Conservation (phyloP, 2,329 filamentous ascomycete species). For the Aspergillus novofumigatus region DNA sequence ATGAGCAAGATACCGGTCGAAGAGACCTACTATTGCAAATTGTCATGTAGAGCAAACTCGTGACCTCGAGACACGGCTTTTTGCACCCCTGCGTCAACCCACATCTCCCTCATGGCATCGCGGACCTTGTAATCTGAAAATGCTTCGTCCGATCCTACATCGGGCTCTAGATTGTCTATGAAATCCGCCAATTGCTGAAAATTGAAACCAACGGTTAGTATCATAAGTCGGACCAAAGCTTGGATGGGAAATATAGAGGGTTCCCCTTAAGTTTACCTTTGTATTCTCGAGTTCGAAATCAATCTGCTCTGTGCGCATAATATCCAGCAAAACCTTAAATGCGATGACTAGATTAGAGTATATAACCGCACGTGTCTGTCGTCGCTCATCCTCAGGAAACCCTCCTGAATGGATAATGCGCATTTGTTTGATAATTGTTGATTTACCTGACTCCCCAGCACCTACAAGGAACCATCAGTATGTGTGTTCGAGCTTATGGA, state of each 20-base stretch:
- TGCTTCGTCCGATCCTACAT: constrained; percentile 75
- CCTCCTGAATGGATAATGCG: constrained; percentile 93
- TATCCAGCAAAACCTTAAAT: constrained; percentile 83
- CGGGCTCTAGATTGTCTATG: constrained; percentile 68
- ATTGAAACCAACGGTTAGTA: not conserved
- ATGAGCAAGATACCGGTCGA: not conserved
- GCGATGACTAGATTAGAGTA: constrained; percentile 93
- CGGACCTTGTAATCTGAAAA: constrained; percentile 63
- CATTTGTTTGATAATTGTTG: constrained; percentile 98
- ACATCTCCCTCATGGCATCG: constrained; percentile 76
- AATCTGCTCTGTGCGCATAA: constrained; percentile 81
- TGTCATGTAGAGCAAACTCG: constrained; percentile 94
- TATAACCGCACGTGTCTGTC: constrained; percentile 92
- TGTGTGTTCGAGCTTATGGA: not conserved
- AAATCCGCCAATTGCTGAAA: constrained; percentile 70
- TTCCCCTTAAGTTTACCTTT: constrained; percentile 55
- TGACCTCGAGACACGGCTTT: constrained; percentile 89
- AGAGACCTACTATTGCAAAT: constrained; percentile 75
- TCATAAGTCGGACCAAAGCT: not conserved
- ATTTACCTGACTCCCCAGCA: constrained; percentile 93
- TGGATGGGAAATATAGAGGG: not conserved
- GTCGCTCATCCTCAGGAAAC: constrained; percentile 82
- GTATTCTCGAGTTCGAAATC: constrained; percentile 75
- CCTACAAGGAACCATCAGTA: constrained; percentile 49
- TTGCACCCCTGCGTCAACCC: constrained; percentile 79